Evolutionary conservation across 2,329 filamentous ascomycete genomes (phyloP).

Genomic region (Xylaria sp.): DNA sequence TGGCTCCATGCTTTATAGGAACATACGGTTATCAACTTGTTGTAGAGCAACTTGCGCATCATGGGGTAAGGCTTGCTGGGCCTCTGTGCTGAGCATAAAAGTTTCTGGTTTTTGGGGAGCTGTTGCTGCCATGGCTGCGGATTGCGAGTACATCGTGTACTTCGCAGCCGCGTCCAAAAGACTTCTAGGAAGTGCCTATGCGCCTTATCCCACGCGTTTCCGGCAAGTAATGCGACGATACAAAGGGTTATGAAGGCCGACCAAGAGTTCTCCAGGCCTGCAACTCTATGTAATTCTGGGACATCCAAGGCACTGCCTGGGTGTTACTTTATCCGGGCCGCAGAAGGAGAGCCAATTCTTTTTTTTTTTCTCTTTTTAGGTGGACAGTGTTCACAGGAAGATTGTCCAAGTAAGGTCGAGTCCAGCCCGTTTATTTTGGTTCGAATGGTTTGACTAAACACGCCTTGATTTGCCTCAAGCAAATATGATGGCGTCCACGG

Average conservation of each 20-base stretch:
- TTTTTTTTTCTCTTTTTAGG: constrained; percentile 18
- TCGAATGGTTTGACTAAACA: constrained; percentile 33
- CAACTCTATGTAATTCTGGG: constrained; percentile 11
- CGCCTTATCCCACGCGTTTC: constrained; percentile 5
- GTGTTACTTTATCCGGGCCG: constrained; percentile 15
- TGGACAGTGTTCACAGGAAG: constrained; percentile 20
- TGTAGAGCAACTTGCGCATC: constrained; percentile 97
- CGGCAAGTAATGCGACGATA: constrained; percentile 27
- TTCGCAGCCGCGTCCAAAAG: constrained; percentile 33
- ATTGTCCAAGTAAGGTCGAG: constrained; percentile 45
- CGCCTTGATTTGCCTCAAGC: constrained; percentile 54
- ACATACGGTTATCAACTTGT: constrained; percentile 96
- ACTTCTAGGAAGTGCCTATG: constrained; percentile 14
- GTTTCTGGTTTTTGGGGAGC: constrained; percentile 96
- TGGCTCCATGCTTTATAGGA: neutral
- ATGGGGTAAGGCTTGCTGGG: constrained; percentile 92
- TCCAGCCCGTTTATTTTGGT: constrained; percentile 49
- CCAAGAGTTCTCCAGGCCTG: constrained; percentile 25
- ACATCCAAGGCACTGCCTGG: constrained; percentile 37
- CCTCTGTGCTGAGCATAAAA: constrained; percentile 97
- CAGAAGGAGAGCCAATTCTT: constrained; percentile 8
- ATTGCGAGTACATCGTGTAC: constrained; percentile 76
- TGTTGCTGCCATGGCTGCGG: constrained; percentile 77
- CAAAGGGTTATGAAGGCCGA: constrained; percentile 28
- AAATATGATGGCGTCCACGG: constrained; percentile 45